Conservation (phyloP, 2,329 filamentous ascomycete genomes). For the Phaeosphaeriaceae sp. region DNA sequence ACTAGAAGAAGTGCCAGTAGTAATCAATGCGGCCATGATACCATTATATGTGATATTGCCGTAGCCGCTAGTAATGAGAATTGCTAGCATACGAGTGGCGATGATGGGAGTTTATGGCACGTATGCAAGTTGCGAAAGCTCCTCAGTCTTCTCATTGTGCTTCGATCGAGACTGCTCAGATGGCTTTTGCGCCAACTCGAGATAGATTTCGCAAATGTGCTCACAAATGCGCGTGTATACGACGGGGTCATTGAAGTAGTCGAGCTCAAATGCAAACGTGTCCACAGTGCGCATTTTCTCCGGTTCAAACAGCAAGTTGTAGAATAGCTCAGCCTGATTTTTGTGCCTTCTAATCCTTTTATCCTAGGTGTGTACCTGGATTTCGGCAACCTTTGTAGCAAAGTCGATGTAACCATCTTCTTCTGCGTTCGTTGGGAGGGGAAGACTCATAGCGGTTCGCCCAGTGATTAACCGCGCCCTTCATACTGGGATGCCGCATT, state of each 20-base stretch:
- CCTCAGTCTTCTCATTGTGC: conserved; percentile 70
- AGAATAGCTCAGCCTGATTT: conserved; percentile 82
- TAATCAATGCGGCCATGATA: conserved; percentile 67
- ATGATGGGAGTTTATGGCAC: conserved; percentile 69
- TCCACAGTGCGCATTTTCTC: conserved; percentile 69
- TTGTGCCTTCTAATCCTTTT: conserved; percentile 80
- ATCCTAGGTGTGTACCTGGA: conserved; percentile 72
- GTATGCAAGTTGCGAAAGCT: conserved; percentile 73
- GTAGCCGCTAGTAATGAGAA: conserved; percentile 80
- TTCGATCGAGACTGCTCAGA: conserved; percentile 62
- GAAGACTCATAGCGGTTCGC: conserved; percentile 71
- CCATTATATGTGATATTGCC: conserved; percentile 69
- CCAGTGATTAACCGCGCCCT: conserved; percentile 79
- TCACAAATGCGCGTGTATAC: conserved; percentile 75
- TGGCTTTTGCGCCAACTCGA: conserved; percentile 70
- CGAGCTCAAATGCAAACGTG: conserved; percentile 73
- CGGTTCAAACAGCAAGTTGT: conserved; percentile 72
- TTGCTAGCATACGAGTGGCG: conserved; percentile 72
- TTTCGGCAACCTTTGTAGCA: conserved; percentile 68
- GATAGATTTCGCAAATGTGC: conserved; percentile 74
- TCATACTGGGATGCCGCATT: conserved; percentile 74
- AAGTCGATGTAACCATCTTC: conserved; percentile 75
- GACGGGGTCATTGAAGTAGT: conserved; percentile 79
- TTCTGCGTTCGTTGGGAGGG: conserved; percentile 65
- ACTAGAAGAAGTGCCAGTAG: conserved; percentile 72